Evolutionary conservation across 108 stramenopile species (phyloP).

Genomic region (Mayamaea pseudoterrestris): DNA sequence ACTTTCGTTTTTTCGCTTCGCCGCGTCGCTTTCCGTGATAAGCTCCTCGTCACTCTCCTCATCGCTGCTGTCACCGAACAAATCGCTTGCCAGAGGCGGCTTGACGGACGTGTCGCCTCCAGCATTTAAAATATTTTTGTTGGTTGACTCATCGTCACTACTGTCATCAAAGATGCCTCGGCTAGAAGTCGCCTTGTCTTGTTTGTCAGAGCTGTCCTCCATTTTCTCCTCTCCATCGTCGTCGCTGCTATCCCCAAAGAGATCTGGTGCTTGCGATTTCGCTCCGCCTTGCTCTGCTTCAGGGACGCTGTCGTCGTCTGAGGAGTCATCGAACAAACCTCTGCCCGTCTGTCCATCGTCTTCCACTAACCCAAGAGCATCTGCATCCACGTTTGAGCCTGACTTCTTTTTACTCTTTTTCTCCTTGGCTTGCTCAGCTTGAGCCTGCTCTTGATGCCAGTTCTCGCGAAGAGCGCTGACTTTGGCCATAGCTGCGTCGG

Average conservation of each 20-base stretch:
- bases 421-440: constrained; percentile 26
- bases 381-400: constrained; percentile 17
- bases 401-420: constrained; percentile 25
- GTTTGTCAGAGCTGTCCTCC: no score
- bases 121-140: no score
- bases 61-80: constrained; percentile 1
- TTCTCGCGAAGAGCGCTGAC: constrained; percentile 43
- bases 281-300: constrained; percentile 5
- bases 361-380: not conserved
- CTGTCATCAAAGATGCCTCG: no score
- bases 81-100: no score
- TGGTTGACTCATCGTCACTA: no score
- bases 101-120: not conserved
- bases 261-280: not conserved
- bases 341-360: constrained; percentile 14
- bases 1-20: not conserved
- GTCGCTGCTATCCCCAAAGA: constrained; percentile 6
- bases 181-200: no score
- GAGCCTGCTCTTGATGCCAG: constrained; percentile 54
- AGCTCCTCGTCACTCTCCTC: constrained; percentile 7
- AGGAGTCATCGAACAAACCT: constrained; percentile 26
- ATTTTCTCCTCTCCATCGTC: no score
- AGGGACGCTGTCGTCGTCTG: constrained; percentile 20
- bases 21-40: not conserved
- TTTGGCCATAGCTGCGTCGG: constrained; percentile 48